Conservation (phyloP, 2,329 filamentous ascomycete species). For the Colletotrichum sp. region DNA sequence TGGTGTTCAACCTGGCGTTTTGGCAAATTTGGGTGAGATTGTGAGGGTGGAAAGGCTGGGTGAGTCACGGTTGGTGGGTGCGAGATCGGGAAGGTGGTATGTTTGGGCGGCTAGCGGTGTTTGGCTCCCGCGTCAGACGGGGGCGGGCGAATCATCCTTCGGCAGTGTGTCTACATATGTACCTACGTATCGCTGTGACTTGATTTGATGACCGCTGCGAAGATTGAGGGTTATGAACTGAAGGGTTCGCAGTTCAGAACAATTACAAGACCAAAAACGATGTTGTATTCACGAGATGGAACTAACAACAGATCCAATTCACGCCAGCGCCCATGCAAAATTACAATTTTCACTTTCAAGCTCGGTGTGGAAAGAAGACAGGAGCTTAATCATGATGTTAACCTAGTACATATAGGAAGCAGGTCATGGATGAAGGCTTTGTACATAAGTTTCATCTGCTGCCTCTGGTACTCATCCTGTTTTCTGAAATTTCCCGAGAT, state of each 20-base stretch:
- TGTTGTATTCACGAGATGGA: background rate
- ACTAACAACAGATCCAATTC: background rate
- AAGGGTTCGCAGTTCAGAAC: background rate
- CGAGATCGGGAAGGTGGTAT: background rate
- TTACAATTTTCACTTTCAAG: background rate
- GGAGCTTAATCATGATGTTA: fast-evolving
- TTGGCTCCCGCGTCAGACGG: background rate
- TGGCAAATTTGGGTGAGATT: background rate
- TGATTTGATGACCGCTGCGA: background rate
- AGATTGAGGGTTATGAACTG: fast-evolving
- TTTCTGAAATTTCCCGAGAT: fast-evolving
- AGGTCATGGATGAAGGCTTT: background rate
- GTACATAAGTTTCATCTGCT: fast-evolving
- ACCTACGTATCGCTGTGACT: background rate
- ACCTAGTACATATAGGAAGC: fast-evolving
- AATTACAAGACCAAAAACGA: background rate
- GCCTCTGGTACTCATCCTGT: background rate
- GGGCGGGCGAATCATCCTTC: background rate
- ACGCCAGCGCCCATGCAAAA: background rate
- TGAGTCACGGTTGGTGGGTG: background rate
- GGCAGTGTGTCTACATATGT: background rate
- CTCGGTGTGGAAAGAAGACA: fast-evolving
- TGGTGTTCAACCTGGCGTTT: no score
- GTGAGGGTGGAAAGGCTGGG: background rate
- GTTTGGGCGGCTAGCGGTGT: background rate